Conservation (phyloP, 164 flowering plant genomes). For the Dillenia suffruticosa region DNA sequence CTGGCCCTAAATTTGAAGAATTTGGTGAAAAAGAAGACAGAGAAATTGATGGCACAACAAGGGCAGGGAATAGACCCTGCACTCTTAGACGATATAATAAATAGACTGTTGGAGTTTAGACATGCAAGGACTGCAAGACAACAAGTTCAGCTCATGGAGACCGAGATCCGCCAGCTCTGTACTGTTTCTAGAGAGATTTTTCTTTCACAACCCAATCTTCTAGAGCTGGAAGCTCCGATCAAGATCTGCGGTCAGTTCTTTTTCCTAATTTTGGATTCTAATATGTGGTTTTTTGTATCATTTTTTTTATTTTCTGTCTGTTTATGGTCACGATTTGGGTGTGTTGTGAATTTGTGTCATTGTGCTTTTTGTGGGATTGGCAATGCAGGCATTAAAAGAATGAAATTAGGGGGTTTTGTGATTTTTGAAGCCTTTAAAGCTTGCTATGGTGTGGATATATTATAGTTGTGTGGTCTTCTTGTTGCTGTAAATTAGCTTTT, state of each 20-base stretch:
- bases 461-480: no score
- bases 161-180: constrained; percentile 49
- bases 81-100: constrained; percentile 40
- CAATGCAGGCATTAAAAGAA: no score
- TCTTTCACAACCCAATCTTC: constrained; percentile 44
- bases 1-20: no score
- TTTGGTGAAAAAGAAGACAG: background rate
- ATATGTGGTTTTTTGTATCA: background rate
- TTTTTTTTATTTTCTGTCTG: background rate
- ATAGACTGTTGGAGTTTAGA: constrained; percentile 43
- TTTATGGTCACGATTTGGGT: background rate
- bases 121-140: constrained; percentile 40
- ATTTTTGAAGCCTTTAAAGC: no score
- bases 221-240: constrained; percentile 59
- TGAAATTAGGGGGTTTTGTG: no score
- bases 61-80: constrained; percentile 42
- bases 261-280: background rate
- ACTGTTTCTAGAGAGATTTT: constrained; percentile 33
- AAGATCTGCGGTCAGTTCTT: constrained; percentile 49
- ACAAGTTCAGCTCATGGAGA: constrained; percentile 50
- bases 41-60: constrained; percentile 23
- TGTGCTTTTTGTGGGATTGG: no score
- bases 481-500: no score
- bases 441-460: no score
- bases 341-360: no score